Percentiles rank a stretch among this genome's conserved stretches.
phyloP scores from a whole-genome alignment of 805 yeast genomes.

The Starmerella stigmatis region DNA sequence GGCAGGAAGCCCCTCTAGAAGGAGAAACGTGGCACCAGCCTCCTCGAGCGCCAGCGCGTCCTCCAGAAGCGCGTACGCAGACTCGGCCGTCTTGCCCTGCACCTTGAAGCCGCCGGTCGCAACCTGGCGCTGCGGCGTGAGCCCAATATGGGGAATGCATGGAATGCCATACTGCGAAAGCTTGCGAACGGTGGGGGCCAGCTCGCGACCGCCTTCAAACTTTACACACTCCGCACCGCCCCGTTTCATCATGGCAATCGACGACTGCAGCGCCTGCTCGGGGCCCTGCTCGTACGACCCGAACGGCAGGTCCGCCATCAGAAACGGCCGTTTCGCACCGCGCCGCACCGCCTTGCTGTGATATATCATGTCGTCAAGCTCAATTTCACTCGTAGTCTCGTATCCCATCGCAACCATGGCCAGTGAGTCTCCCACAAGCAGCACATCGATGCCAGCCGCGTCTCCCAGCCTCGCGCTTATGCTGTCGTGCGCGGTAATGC shows the following conservation, averaged over 20 bases:
- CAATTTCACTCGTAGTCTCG: constrained; percentile 51
- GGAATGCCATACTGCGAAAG: constrained; percentile 69
- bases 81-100: constrained; percentile 53
- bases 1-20: constrained; percentile 80
- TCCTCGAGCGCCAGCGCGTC: constrained; percentile 62
- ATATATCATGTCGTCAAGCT: constrained; percentile 65
- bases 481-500: constrained; percentile 84
- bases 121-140: constrained; percentile 80
- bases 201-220: constrained; percentile 68
- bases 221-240: constrained; percentile 64
- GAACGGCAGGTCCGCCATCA: constrained; percentile 81
- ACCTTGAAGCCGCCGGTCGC: constrained; percentile 77
- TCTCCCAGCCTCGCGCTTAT: constrained; percentile 66
- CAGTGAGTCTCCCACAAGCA: constrained; percentile 81
- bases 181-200: constrained; percentile 43
- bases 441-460: constrained; percentile 52
- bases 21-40: constrained; percentile 66
- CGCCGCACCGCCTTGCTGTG: constrained; percentile 68
- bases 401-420: constrained; percentile 88
- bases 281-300: constrained; percentile 66
- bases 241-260: constrained; percentile 44
- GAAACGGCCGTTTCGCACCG: constrained; percentile 52
- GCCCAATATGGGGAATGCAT: constrained; percentile 82
- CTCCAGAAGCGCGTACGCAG: constrained; percentile 47
- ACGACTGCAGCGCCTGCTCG: constrained; percentile 51